Base-by-base conservation (phyloP, 2,329 filamentous ascomycete genomes). In the Orbilia quercus region DNA sequence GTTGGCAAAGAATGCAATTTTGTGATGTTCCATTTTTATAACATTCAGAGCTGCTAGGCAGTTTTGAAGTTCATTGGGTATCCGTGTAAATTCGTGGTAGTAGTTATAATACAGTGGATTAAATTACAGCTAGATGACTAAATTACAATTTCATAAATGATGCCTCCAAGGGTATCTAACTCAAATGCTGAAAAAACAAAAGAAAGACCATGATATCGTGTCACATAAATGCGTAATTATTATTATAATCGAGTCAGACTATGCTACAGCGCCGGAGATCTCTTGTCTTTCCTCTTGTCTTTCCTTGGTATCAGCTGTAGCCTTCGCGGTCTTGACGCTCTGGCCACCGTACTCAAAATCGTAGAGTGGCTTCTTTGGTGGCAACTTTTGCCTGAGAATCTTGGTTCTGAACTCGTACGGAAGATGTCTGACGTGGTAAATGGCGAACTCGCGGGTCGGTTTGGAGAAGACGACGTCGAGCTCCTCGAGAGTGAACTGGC, bases 401-500 rank as follows among this genome's bases (percentile, higher is more conserved):
- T 65, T 65, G 2, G 48, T 65, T 23, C 60, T 53, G 28, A 65
- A 36, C 14, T 65, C 31, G 38, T 65, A 65, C 0, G 48, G 60
- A 14, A 65, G 54, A 40, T 55, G 36, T 48, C 40, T 55, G 25
- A 65, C 54, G 7, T 65, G 60, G 38, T 65, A 65, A 48, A 55
- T 55, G 22, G 60, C 50, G 22, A 65, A 65, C 48, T 55, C 38
- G 48, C 50, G 48, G 25, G 25, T 65, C 7, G 60, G 48, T 38
- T 53, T 55, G 9, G 60, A 75, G 64, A 81, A 79, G 54, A 82
- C 79, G 66, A 81, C 80, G 62, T 82, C 81, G 5, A 83, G 79
- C 75, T 84, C 82, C 76, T 84, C 82, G 3, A 84, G 77, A 0
- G 82, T 83, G 74, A 80, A 81, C 40, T 81, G 82, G 67, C 83